Evolutionary conservation across 2,329 filamentous ascomycete genomes (phyloP), one percentile per base, ranked within the genome.

Genomic region (Teratosphaeria viscida): DNA sequence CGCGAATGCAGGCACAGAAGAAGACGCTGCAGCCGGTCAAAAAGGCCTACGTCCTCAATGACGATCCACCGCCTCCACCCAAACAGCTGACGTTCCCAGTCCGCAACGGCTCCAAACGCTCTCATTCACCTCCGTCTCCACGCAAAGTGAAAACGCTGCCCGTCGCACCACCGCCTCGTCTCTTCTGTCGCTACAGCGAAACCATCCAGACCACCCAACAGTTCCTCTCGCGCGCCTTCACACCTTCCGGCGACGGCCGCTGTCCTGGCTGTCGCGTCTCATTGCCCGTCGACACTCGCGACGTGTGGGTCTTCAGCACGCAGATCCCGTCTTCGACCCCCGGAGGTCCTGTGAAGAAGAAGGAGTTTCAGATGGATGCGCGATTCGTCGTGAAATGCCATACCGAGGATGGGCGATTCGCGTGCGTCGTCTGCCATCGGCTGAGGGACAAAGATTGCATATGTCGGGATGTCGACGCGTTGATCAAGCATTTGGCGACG

Each of bases 301-400:
- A 57, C 37, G 56, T 57, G 4, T 57, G 56, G 56, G 35, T 52
- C 4, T 57, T 57, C 37, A 57, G n/a, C n/a, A 37, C 54, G 8
- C 29, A 35, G 34, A 39, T 35, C 29, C 35, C 54, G 34, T 23
- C 43, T 10, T 49, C 43, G 8, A 49, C 3, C 23, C 16, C 43
- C 3, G 43, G 43, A 5, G 19, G 16, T 19, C 39, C 56, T 7
- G 23, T 12, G 23, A 52, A 34, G 2, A 54, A 12, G 6, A 26
- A 52, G 10, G 47, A 58, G 19, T 54, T 26, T 29, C 26, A 43
- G 10, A 29, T 58, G 35, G 49, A 54, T 2, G 57, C 57, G 11
- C 8, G 57, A 19, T 58, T 58, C 27, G 29, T 58, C 3, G 57
- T 58, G 2, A 54, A 58, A 26, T 54, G 57, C 49, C 57, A 58